Conservation (phyloP, 2,329 filamentous ascomycete genomes). For the Colletotrichum sp. region DNA sequence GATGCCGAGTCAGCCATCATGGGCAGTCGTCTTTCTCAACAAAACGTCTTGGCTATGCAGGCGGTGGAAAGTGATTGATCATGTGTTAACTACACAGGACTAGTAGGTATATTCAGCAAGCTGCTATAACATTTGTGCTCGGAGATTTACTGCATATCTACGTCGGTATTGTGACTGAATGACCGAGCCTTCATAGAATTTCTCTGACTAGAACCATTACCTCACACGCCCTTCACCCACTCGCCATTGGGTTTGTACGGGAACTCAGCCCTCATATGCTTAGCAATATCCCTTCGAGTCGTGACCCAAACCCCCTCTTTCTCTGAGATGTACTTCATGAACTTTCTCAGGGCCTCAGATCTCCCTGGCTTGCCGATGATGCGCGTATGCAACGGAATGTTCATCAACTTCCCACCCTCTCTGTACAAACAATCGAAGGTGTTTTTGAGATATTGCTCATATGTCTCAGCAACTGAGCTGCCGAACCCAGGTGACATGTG, state of each 20-base stretch:
- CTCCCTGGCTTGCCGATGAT: constrained; percentile 45
- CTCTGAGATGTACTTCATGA: constrained; percentile 40
- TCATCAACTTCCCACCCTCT: constrained; percentile 48
- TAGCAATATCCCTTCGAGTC: constrained; percentile 45
- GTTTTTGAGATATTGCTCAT: constrained; percentile 45
- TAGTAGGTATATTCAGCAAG: background rate
- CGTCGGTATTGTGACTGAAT: background rate
- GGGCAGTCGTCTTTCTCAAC: background rate
- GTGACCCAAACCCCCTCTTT: constrained; percentile 49
- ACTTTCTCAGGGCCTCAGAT: constrained; percentile 41
- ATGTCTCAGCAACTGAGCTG: constrained; percentile 38
- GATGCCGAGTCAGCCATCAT: background rate
- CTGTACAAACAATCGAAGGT: constrained; percentile 45
- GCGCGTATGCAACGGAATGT: constrained; percentile 42
- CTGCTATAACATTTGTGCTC: background rate
- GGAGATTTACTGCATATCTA: background rate
- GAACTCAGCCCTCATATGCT: constrained; percentile 36
- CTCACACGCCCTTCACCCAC: constrained; percentile 14
- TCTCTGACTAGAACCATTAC: background rate
- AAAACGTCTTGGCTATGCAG: background rate
- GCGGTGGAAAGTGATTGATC: background rate
- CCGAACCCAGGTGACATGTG: constrained; percentile 47
- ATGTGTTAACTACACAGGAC: background rate
- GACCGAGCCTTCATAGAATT: background rate
- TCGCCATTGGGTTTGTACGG: constrained; percentile 20